Percentiles rank a stretch among this genome's conserved stretches.
phyloP scores from a whole-genome alignment of 495 filamentous ascomycete genomes.

The Penicillium flavigenum region DNA sequence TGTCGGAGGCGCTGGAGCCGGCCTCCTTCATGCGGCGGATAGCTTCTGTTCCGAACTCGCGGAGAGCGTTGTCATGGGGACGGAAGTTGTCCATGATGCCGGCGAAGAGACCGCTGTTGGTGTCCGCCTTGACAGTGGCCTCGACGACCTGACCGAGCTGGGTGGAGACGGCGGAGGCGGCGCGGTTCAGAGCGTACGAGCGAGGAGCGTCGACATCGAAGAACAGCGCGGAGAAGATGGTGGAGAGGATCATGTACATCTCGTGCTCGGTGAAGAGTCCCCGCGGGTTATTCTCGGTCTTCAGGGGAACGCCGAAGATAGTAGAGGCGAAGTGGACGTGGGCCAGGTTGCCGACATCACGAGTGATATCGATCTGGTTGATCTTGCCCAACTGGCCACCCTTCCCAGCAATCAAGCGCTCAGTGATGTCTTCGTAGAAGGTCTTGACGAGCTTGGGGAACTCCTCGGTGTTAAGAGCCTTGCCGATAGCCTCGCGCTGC shows the following conservation, averaged over 20 bases:
- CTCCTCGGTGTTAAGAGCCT: constrained; percentile 46
- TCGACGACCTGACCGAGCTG: constrained; percentile 64
- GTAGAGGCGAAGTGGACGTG: constrained; percentile 70
- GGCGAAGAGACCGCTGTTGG: constrained; percentile 53
- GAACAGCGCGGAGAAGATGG: constrained; percentile 60
- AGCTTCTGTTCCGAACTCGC: constrained; percentile 66
- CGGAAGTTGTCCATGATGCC: constrained; percentile 56
- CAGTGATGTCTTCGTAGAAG: constrained; percentile 61
- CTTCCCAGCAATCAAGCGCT: constrained; percentile 62
- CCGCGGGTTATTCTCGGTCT: constrained; percentile 63
- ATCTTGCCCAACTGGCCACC: constrained; percentile 56
- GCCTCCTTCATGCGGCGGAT: constrained; percentile 67
- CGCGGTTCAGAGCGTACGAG: constrained; percentile 58
- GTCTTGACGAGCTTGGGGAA: constrained; percentile 53
- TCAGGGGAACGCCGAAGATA: constrained; percentile 72
- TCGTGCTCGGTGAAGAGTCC: constrained; percentile 78
- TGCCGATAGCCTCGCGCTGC: constrained; percentile 44
- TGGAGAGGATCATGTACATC: constrained; percentile 70
- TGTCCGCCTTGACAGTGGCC: constrained; percentile 64
- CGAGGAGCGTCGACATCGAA: constrained; percentile 54
- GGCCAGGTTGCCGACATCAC: constrained; percentile 73
- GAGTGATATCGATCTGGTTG: constrained; percentile 73
- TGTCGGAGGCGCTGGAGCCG: constrained; percentile 63
- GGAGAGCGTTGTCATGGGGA: constrained; percentile 54
- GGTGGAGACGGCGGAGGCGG: constrained; percentile 58